Conservation (phyloP, 768 basidiomycete species). For the Chalciporus pseudorubinellus region DNA sequence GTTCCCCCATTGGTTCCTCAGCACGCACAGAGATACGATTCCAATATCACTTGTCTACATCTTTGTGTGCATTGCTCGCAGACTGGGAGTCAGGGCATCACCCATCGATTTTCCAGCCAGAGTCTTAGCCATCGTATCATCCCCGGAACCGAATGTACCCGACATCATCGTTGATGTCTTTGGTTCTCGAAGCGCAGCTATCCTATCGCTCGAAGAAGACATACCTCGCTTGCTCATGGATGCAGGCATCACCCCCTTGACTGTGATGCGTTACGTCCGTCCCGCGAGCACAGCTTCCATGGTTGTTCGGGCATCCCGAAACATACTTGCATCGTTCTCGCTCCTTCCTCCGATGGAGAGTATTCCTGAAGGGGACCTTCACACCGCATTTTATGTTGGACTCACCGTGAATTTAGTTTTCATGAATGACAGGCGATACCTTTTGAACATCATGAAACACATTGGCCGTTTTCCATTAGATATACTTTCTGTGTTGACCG, state of each 20-base stretch:
- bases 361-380: conserved; percentile 33
- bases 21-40: conserved; percentile 46
- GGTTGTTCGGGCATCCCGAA: conserved; percentile 40
- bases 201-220: conserved; percentile 37
- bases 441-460: conserved; percentile 33
- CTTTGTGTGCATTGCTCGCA: conserved; percentile 52
- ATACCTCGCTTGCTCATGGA: conserved; percentile 32
- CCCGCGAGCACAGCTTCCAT: conserved; percentile 36
- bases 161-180: conserved; percentile 50
- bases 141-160: conserved; percentile 32
- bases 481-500: conserved; percentile 39
- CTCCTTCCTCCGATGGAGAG: conserved; percentile 17
- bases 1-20: conserved; percentile 60
- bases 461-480: conserved; percentile 42
- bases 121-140: conserved; percentile 51
- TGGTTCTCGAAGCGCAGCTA: conserved; percentile 35
- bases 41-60: conserved; percentile 61
- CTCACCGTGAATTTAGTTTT: conserved; percentile 40
- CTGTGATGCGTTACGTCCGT: conserved; percentile 20
- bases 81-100: conserved; percentile 49
- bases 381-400: conserved; percentile 35
- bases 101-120: conserved; percentile 56
- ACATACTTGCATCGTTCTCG: conserved; percentile 36
- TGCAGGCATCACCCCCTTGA: conserved; percentile 22
- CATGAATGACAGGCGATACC: conserved; percentile 30